Conservation (phyloP, 169 alveolate species). For the Sarcocystis neurona region DNA sequence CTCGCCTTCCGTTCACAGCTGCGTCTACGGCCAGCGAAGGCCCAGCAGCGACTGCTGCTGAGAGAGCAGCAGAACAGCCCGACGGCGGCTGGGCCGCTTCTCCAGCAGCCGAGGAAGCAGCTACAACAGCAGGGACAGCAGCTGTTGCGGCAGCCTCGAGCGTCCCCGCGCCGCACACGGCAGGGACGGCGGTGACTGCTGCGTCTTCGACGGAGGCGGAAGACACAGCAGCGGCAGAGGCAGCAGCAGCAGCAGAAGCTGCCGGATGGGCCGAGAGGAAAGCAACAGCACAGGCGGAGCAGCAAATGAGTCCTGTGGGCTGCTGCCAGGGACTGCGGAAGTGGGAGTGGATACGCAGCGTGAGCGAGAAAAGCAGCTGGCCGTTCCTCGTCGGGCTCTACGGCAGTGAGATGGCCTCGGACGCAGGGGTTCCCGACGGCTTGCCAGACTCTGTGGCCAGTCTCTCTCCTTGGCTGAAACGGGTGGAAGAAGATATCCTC, state of each 20-base stretch:
- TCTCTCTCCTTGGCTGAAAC: slow-evolving; percentile 6
- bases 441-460: not conserved
- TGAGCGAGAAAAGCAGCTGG: slow-evolving; percentile 15
- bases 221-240: too few relatives aligned
- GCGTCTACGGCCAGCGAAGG: too few relatives aligned
- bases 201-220: too few relatives aligned
- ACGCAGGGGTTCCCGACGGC: not conserved
- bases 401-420: not conserved
- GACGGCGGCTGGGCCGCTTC: too few relatives aligned
- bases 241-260: not conserved
- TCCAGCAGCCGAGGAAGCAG: too few relatives aligned
- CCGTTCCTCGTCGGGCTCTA: slow-evolving; percentile 2
- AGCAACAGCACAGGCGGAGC: not conserved
- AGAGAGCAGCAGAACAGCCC: too few relatives aligned
- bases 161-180: too few relatives aligned
- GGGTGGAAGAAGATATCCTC: not conserved
- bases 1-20: slow-evolving; percentile 13
- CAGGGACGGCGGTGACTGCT: too few relatives aligned
- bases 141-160: too few relatives aligned
- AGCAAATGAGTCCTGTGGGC: not conserved
- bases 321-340: slow-evolving; percentile 22
- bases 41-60: too few relatives aligned
- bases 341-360: slow-evolving; percentile 14
- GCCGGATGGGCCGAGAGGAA: not conserved
- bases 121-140: too few relatives aligned